These are phyloP conservation scores for Stephania yunnanensis DNA, from an alignment of 164 flowering plant genomes.

Conservation along the genomic window DNA sequence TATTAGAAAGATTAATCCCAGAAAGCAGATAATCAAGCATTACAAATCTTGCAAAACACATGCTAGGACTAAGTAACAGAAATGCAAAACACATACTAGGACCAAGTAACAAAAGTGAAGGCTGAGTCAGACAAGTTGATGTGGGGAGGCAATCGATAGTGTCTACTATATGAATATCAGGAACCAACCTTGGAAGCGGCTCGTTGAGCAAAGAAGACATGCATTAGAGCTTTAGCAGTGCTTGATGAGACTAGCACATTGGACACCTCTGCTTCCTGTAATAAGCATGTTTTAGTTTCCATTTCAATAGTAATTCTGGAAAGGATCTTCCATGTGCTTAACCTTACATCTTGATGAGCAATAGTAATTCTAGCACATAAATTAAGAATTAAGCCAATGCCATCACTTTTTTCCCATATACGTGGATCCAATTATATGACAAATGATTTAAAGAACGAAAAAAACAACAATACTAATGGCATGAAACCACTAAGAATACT, in stretches of 20 bases:
- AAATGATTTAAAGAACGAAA: neutral
- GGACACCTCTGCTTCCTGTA: constrained; percentile 62
- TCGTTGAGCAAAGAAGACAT: constrained; percentile 72
- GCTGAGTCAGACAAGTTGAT: neutral
- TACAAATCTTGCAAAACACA: too few relatives aligned
- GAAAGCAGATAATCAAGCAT: neutral
- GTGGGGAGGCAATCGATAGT: neutral
- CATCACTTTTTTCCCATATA: neutral
- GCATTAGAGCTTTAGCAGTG: constrained; percentile 70
- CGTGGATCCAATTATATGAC: neutral
- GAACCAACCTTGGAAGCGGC: constrained; percentile 61
- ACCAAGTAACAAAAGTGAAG: neutral
- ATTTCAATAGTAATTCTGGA: neutral
- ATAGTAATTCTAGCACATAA: too few relatives aligned
- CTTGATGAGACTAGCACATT: constrained; percentile 49
- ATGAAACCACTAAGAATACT: neutral
- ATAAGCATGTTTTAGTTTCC: constrained; percentile 9
- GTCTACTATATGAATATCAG: neutral
- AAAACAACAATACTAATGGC: too few relatives aligned
- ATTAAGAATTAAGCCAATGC: neutral
- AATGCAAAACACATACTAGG: neutral
- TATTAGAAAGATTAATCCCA: too few relatives aligned
- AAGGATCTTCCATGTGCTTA: neutral
- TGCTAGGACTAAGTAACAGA: too few relatives aligned
- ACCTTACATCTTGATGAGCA: neutral